Base-by-base conservation (phyloP, 2,329 filamentous ascomycete species). In the Fusarium mexicanum region DNA sequence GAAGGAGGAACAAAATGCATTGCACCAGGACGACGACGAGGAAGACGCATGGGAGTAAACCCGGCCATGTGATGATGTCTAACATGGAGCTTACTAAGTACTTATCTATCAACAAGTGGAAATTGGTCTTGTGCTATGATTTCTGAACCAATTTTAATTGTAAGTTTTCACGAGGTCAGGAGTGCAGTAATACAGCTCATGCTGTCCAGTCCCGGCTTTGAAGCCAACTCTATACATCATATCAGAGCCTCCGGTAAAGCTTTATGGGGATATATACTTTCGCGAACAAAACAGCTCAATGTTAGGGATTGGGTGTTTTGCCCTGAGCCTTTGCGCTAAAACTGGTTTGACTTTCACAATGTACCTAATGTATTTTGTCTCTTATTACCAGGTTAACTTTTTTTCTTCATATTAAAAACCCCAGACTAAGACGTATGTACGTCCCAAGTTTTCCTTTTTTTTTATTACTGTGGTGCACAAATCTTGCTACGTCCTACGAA, bases 1-100 rank as follows among this genome's bases (percentile, higher is more conserved):
- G 22, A 48, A 14, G 11, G 55, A 26, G 6, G 14, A 48, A 8
- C 55, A 29, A 14, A 14, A 35, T 29, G 14, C 13, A 59, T 14
- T 22, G 14, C n/a, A 22, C 10, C 3, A 35, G n/a, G 54, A 47
- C 1, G 24, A 59, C 3, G 31, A 59, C 5, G 53, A 37, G 10
- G 31, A 37, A 37, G 55, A 59, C 8, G 55, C 55, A 3, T 59
- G 55, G 55, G 41, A 26, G 6, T 59, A 26, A 18, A 8, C 0
- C 0, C 31, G 1, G 8, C 20, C n/a, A 4, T 11, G 33, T 35
- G 33, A 8, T 5, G 20, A 29, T 41, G 4, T 2, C 3, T 20
- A 16, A 16, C 4, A 3, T 7, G 24, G 5, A 11, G 31, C 6
- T 35, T 33, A 18, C 8, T 14, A 13, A 33, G 5, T 13, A 18